These are phyloP conservation scores for Termitomyces sp. DNA, from an alignment of 768 basidiomycete genomes.

Conservation along the genomic window DNA sequence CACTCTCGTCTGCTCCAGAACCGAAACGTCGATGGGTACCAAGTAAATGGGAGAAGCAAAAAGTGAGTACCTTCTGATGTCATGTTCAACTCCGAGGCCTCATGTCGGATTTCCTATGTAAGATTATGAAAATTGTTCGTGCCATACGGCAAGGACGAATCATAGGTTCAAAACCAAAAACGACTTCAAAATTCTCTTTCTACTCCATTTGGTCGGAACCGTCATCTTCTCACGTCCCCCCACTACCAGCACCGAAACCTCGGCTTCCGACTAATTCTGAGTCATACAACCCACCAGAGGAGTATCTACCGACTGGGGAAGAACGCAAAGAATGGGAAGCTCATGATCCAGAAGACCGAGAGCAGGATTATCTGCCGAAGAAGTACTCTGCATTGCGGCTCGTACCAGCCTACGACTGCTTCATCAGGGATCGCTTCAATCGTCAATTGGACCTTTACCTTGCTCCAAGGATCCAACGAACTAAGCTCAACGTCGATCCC, in stretches of 20 bases:
- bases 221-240: conserved; percentile 71
- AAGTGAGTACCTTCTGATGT: conserved; percentile 44
- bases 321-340: conserved; percentile 83
- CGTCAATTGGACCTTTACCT: conserved; percentile 95
- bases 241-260: conserved; percentile 89
- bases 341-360: conserved; percentile 82
- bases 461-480: conserved; percentile 84
- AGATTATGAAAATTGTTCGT: conserved; percentile 99
- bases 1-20: conserved; percentile 84
- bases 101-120: conserved; percentile 1
- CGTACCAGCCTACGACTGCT: conserved; percentile 87
- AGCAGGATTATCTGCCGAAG: conserved; percentile 82
- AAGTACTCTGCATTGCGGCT: conserved; percentile 81
- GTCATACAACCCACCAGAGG: conserved; percentile 97
- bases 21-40: conserved; percentile 96
- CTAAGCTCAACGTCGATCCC: conserved; percentile 89
- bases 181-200: conserved; percentile 60
- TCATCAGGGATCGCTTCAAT: conserved; percentile 91
- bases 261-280: conserved; percentile 89
- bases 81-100: background rate
- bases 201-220: conserved; percentile 89
- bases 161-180: conserved; percentile 81
- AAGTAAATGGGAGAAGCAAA: conserved; percentile 99
- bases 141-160: conserved; percentile 97
- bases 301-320: conserved; percentile 83